A percentile compares a stretch with the other conserved stretches of the same genome.
These are phyloP conservation scores for Nectriaceae sp. DNA, from an alignment of 2,329 filamentous ascomycete species.

Conservation along the genomic window DNA sequence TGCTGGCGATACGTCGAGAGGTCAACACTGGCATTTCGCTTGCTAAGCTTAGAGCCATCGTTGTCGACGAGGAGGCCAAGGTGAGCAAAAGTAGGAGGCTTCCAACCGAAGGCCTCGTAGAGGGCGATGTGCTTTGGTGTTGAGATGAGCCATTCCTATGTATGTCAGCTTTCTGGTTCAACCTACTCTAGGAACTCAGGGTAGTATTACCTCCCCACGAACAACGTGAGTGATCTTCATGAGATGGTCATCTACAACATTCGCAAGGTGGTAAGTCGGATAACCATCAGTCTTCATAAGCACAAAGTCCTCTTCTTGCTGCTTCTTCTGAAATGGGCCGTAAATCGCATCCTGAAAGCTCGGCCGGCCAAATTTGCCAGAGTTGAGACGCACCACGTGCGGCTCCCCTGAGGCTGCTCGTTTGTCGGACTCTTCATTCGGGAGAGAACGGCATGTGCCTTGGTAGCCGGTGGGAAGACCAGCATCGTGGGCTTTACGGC, in stretches of 20 bases:
- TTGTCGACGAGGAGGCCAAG: constrained; percentile 72
- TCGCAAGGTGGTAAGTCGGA: constrained; percentile 96
- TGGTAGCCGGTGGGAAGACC: constrained; percentile 50
- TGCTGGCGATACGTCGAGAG: constrained; percentile 52
- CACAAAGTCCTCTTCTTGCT: constrained; percentile 76
- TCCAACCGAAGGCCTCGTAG: constrained; percentile 79
- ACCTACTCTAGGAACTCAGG: too few relatives aligned
- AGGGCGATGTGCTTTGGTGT: constrained; percentile 73
- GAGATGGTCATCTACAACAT: constrained; percentile 92
- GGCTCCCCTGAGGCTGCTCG: constrained; percentile 68
- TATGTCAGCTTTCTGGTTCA: neutral
- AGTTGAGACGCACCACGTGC: constrained; percentile 77
- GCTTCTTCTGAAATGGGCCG: constrained; percentile 60
- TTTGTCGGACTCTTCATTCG: constrained; percentile 67
- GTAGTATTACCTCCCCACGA: constrained; percentile 73
- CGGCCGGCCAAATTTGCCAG: constrained; percentile 56
- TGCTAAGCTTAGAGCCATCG: constrained; percentile 79
- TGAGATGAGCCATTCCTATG: constrained; percentile 89
- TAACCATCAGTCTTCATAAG: constrained; percentile 88
- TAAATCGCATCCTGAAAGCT: constrained; percentile 79
- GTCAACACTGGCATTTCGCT: constrained; percentile 64
- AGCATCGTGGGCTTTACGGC: constrained; percentile 59
- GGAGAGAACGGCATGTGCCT: constrained; percentile 70
- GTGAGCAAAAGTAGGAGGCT: constrained; percentile 74
- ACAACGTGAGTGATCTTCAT: constrained; percentile 98